Percentiles rank a stretch among this genome's conserved stretches.
Conservation (phyloP, 805 yeast genomes). For the Ogataea methanolica region DNA sequence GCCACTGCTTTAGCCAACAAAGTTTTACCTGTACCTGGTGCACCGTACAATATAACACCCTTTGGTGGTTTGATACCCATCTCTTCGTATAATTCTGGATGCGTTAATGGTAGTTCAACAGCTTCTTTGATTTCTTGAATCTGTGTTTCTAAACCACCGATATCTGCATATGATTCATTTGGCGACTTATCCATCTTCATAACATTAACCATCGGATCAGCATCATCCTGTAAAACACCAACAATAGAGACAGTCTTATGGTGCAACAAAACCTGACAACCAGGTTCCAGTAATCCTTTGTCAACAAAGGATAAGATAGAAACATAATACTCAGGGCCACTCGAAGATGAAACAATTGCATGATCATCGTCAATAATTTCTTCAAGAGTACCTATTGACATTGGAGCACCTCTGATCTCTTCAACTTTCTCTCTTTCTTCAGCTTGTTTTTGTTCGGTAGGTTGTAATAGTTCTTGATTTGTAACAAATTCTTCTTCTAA, state of each 20-base stretch:
- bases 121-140: constrained; percentile 98
- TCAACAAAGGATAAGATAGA: constrained; percentile 95
- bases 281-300: constrained; percentile 92
- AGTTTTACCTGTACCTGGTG: constrained; percentile 98
- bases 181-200: constrained; percentile 99
- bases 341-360: constrained; percentile 92
- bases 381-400: constrained; percentile 94
- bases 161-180: constrained; percentile 92
- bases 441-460: constrained; percentile 93
- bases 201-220: constrained; percentile 96
- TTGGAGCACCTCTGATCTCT: constrained; percentile 92
- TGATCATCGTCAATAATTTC: constrained; percentile 98
- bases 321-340: constrained; percentile 97
- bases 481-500: constrained; percentile 95
- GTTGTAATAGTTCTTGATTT: constrained; percentile 90
- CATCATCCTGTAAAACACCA: constrained; percentile 97
- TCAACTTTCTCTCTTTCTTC: constrained; percentile 95
- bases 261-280: constrained; percentile 91
- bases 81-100: constrained; percentile 95
- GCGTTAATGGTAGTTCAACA: constrained; percentile 91
- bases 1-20: constrained; percentile 96
- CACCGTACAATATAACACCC: constrained; percentile 95
- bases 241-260: constrained; percentile 94
- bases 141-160: constrained; percentile 94
- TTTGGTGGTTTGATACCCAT: constrained; percentile 99